Conservation (phyloP, 2,329 filamentous ascomycete species). For the Passalora sequoiae region DNA sequence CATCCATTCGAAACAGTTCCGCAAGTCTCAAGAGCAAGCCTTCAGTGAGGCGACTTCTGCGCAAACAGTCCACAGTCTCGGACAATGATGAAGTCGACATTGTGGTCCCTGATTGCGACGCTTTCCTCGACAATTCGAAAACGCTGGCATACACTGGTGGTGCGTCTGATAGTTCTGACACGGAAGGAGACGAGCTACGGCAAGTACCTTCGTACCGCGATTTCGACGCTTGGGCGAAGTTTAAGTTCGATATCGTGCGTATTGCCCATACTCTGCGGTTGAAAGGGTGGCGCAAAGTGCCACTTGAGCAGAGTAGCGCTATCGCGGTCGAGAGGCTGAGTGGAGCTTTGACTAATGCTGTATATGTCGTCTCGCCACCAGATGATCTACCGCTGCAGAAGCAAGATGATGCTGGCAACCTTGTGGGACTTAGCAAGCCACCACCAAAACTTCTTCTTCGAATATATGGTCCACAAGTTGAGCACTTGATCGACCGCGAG, state of each 20-base stretch:
- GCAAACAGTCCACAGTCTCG: slow-evolving; percentile 53
- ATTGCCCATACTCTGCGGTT: slow-evolving; percentile 81
- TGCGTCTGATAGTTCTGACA: slow-evolving; percentile 43
- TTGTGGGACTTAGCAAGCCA: slow-evolving; percentile 34
- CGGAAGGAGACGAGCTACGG: slow-evolving; percentile 36
- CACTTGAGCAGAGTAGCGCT: slow-evolving; percentile 62
- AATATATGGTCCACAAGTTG: slow-evolving; percentile 90
- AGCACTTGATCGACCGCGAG: slow-evolving; percentile 91
- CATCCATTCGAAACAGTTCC: slow-evolving; percentile 16
- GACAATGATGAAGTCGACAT: slow-evolving; percentile 77
- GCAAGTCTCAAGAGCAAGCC: slow-evolving; percentile 20
- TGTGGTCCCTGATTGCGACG: slow-evolving; percentile 80
- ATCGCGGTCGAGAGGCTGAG: slow-evolving; percentile 73
- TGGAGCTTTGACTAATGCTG: slow-evolving; percentile 90
- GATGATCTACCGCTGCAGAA: slow-evolving; percentile 48
- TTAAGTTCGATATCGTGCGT: slow-evolving; percentile 88
- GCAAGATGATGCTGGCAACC: slow-evolving; percentile 36
- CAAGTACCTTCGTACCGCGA: slow-evolving; percentile 28
- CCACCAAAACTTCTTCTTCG: slow-evolving; percentile 76
- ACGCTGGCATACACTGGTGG: slow-evolving; percentile 71
- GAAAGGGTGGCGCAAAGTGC: slow-evolving; percentile 84
- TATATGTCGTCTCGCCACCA: slow-evolving; percentile 88
- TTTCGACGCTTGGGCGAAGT: slow-evolving; percentile 68
- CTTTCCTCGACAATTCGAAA: slow-evolving; percentile 80
- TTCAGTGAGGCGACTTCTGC: slow-evolving; percentile 30